A percentile compares a stretch with the other conserved stretches of the same genome.
Conservation (phyloP, 2,329 filamentous ascomycete species). For the Zalaria obscura region DNA sequence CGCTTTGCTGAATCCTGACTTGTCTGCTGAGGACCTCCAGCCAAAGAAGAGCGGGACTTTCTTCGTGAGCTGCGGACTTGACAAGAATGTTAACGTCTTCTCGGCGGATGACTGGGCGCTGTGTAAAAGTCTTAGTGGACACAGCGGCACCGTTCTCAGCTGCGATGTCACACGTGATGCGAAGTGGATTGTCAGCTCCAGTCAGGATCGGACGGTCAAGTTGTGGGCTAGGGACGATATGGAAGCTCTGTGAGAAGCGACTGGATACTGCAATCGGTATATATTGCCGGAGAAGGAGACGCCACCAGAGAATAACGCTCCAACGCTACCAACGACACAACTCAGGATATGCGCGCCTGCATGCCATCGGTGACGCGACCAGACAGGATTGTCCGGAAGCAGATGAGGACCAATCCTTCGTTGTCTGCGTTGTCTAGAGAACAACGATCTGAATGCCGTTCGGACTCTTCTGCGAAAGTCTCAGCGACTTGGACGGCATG, state of each 20-base stretch:
- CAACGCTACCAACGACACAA: too few species aligned
- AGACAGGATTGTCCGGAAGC: too few species aligned
- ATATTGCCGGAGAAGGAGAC: too few species aligned
- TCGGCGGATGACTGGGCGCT: constrained; percentile 93
- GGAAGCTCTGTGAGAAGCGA: constrained; percentile 23
- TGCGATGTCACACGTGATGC: constrained; percentile 78
- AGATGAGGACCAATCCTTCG: too few species aligned
- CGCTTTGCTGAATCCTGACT: neutral
- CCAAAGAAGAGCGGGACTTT: constrained; percentile 87
- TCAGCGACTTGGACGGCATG: too few species aligned
- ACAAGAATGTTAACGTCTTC: constrained; percentile 90
- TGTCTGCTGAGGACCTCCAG: constrained; percentile 18
- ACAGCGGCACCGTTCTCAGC: constrained; percentile 83
- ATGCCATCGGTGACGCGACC: too few species aligned
- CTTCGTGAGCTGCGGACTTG: constrained; percentile 81
- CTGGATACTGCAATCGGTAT: too few species aligned
- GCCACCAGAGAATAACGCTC: too few species aligned
- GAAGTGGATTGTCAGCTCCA: constrained; percentile 86
- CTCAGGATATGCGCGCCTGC: too few species aligned
- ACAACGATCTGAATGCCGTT: too few species aligned
- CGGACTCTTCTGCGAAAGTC: too few species aligned
- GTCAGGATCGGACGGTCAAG: constrained; percentile 90
- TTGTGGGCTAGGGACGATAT: constrained; percentile 82
- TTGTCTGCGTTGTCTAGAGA: too few species aligned
- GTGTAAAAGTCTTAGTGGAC: constrained; percentile 74